Percentiles rank a stretch among this genome's conserved stretches.
Conservation (phyloP, 2,329 filamentous ascomycete genomes). For the Talaromyces rugulosus region DNA sequence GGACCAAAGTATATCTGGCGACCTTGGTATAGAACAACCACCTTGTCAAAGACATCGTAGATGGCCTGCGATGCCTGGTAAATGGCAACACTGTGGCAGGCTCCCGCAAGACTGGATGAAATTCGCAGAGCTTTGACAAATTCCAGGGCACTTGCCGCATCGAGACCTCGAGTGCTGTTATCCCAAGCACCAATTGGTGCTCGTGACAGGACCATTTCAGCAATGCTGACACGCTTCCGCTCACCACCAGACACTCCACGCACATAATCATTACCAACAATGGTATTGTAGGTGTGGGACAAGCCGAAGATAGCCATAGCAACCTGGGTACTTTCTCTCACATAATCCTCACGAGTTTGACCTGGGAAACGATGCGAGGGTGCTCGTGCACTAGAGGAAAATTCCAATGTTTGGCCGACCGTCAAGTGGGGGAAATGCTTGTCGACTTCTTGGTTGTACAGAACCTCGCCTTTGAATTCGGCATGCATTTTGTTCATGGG, state of each 20-base stretch:
- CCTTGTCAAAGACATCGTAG: constrained; percentile 62
- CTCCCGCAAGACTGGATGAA: constrained; percentile 59
- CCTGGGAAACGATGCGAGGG: constrained; percentile 58
- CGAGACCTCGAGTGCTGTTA: constrained; percentile 68
- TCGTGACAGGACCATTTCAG: constrained; percentile 67
- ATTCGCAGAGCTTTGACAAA: constrained; percentile 65
- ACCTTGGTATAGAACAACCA: constrained; percentile 63
- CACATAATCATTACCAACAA: constrained; percentile 72
- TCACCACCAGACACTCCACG: constrained; percentile 69
- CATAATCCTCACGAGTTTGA: constrained; percentile 57
- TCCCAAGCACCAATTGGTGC: constrained; percentile 70
- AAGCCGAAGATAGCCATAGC: constrained; percentile 69
- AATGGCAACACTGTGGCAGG: constrained; percentile 63
- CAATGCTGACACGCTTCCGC: constrained; percentile 76
- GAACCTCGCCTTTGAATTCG: constrained; percentile 39
- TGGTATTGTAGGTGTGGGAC: constrained; percentile 66
- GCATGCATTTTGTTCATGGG: constrained; percentile 70
- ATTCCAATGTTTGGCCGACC: constrained; percentile 68
- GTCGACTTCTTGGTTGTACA: constrained; percentile 17
- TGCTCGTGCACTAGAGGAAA: constrained; percentile 65
- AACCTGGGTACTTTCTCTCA: constrained; percentile 61
- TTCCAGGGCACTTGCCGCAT: constrained; percentile 68
- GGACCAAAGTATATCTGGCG: constrained; percentile 69
- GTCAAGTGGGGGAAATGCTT: constrained; percentile 69
- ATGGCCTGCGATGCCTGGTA: constrained; percentile 61